These are phyloP conservation scores for Ophiobolus disseminans DNA, from an alignment of 2,329 filamentous ascomycete genomes.

Conservation along the genomic window DNA sequence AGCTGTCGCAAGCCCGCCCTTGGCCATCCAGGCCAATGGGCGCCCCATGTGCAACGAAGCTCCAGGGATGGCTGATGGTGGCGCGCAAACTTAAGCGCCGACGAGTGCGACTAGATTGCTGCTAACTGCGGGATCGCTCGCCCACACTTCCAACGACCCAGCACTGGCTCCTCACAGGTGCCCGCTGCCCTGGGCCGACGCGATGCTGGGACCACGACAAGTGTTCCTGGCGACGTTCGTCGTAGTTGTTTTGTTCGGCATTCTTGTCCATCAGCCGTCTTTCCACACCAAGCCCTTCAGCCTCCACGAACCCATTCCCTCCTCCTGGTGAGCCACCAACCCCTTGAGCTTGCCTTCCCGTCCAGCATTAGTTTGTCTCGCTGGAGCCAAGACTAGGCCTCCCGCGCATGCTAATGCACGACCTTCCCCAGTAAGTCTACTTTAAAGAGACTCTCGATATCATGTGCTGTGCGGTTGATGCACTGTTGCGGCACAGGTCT, in stretches of 20 bases:
- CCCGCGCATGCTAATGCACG: slow-evolving; percentile 30
- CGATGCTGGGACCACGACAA: neutral
- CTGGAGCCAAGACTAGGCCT: slow-evolving; percentile 20
- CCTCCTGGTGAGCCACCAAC: neutral
- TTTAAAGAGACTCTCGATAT: slow-evolving; percentile 13
- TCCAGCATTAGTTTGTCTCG: slow-evolving; percentile 12
- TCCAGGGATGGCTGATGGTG: slow-evolving; percentile 10
- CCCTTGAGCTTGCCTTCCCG: slow-evolving; percentile 10
- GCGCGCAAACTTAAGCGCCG: slow-evolving; percentile 22
- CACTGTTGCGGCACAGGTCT: slow-evolving; percentile 29
- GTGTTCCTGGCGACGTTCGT: neutral
- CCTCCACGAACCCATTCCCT: slow-evolving; percentile 1
- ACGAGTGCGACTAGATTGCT: slow-evolving; percentile 11
- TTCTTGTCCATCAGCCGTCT: neutral
- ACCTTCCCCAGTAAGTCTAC: slow-evolving; percentile 14
- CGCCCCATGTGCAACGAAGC: slow-evolving; percentile 5
- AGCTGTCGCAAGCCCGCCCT: slow-evolving; percentile 15
- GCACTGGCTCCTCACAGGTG: slow-evolving; percentile 14
- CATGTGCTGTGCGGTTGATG: slow-evolving; percentile 23
- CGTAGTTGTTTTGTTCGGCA: neutral
- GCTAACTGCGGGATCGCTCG: slow-evolving; percentile 11
- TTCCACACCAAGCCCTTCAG: neutral
- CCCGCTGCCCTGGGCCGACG: slow-evolving; percentile 2
- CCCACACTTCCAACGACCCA: slow-evolving; percentile 20
- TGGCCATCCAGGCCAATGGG: slow-evolving; percentile 17